Percentiles rank a stretch among this genome's conserved stretches.
phyloP scores from a whole-genome alignment of 116 monocot genomes.

The Papilionanthe hybrid region DNA sequence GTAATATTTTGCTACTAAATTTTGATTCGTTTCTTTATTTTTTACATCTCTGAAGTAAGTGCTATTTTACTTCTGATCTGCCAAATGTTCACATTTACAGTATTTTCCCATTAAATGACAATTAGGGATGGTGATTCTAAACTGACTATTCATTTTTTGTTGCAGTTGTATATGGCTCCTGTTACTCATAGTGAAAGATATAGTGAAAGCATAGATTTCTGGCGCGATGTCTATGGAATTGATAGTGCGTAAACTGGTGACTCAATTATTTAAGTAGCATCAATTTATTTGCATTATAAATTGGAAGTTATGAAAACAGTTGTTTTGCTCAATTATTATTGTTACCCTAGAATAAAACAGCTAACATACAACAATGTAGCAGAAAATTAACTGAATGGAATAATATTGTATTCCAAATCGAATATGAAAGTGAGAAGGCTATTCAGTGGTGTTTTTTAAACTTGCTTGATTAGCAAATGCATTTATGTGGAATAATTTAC shows the following conservation, averaged over 20 bases:
- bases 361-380: neutral
- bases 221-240: conserved; percentile 97
- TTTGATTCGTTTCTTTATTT: neutral
- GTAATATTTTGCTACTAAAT: conserved; percentile 24
- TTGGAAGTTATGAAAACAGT: neutral
- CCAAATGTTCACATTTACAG: neutral
- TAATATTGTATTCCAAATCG: neutral
- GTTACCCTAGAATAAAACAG: neutral
- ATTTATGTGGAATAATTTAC: neutral
- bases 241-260: conserved; percentile 62
- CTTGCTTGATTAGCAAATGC: neutral
- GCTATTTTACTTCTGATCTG: neutral
- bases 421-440: neutral
- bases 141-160: conserved; percentile 7
- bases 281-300: neutral
- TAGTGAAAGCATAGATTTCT: conserved; percentile 83
- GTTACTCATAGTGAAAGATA: conserved; percentile 84
- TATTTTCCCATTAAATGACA: neutral
- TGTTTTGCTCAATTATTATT: neutral
- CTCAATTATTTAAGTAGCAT: neutral
- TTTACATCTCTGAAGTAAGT: neutral
- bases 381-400: neutral
- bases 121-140: conserved; percentile 3
- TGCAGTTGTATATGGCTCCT: conserved; percentile 96
- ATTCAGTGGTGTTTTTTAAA: neutral